phyloP scores from a whole-genome alignment of 169 alveolate genomes.

The Cryptosporidium ryanae region DNA sequence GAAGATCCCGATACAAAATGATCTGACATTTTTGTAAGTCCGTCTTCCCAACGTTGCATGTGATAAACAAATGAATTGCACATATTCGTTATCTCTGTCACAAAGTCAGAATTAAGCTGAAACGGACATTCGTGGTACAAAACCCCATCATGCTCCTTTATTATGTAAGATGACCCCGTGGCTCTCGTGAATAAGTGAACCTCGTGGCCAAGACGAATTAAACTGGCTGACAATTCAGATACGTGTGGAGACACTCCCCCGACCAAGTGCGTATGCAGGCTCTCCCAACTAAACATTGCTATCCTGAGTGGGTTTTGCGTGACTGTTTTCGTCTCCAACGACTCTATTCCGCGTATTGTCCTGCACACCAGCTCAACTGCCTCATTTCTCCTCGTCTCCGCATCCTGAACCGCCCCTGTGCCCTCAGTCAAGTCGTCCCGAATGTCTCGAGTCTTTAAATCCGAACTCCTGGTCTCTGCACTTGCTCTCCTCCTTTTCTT shows the following conservation, averaged over 20 bases:
- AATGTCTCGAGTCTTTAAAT: neutral
- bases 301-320: slow-evolving; percentile 76
- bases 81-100: slow-evolving; percentile 83
- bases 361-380: slow-evolving; percentile 52
- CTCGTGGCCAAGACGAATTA: slow-evolving; percentile 82
- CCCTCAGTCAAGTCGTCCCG: neutral
- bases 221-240: slow-evolving; percentile 82
- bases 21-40: slow-evolving; percentile 66
- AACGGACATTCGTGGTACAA: slow-evolving; percentile 80
- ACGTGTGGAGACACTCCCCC: slow-evolving; percentile 85
- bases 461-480: neutral
- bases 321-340: slow-evolving; percentile 54
- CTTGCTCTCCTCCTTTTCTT: neutral
- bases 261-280: slow-evolving; percentile 81
- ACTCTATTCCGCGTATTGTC: slow-evolving; percentile 40
- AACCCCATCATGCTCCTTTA: slow-evolving; percentile 78
- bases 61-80: slow-evolving; percentile 81
- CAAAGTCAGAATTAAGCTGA: slow-evolving; percentile 80
- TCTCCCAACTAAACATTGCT: slow-evolving; percentile 84
- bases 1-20: neutral
- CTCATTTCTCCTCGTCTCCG: neutral
- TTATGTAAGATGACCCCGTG: slow-evolving; percentile 71
- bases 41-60: slow-evolving; percentile 77
- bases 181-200: slow-evolving; percentile 82
- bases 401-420: neutral